Evolutionary conservation across 441 rosid genomes (phyloP), one percentile per base, ranked within the genome.

Genomic region (Cnidoscolus chayamansa): DNA sequence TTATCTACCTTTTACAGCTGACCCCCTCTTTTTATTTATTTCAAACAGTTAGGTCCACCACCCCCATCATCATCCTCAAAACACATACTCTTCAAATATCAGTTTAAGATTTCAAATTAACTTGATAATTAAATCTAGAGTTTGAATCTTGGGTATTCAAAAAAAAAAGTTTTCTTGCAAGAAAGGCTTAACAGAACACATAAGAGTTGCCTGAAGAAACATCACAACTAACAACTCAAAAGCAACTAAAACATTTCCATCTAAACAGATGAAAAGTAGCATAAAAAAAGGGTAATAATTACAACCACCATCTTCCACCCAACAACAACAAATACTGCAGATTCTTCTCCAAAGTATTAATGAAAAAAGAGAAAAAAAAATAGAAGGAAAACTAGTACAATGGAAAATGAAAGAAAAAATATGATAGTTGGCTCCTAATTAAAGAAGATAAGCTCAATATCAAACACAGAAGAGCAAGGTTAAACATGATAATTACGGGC

Each of bases 261-360:
- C 74, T 61, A 13, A 76, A 68, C 77, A 71, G 83, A 80, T 72
- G 0, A 76, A 63, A 81, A 70, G 84, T 74, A 66, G 74, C 79
- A 74, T 69, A 80, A 80, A 74, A 76, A 71, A 50, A 57, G 73
- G 61, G 69, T 79, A 70, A 78, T 86, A 82, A 84, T 81, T 82
- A 82, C 87, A 82, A 77, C 77, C 83, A 69, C 79, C 83, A 69
- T 45, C 75, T 65, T 74, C 74, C 83, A 69, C 75, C 84, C 79
- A 76, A 73, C 82, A 73, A 67, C 50, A 77, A 74, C 76, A 79
- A 70, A 74, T 72, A 59, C n/a, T 56, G 47, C 71, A 70, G 35
- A 67, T 63, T 73, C 70, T 78, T 59, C 81, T 79, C 72, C 78
- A 50, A 73, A 64, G 58, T 65, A 64, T 76, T 43, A 56, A 79